Base-by-base conservation (phyloP, 129 eudicot genomes). In the Lactuca saligna region DNA sequence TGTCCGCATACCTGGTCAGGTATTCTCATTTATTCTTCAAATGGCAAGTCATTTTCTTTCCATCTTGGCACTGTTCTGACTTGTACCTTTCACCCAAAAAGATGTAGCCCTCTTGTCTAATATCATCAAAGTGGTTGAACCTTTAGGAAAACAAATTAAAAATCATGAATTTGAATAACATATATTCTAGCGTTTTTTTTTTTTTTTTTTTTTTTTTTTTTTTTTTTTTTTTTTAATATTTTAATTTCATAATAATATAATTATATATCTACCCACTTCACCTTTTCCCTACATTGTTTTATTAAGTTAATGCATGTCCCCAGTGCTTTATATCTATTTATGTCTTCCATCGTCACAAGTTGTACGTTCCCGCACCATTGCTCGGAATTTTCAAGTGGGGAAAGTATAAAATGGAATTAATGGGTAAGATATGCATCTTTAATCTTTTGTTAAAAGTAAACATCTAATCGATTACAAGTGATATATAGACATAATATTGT, bases 1-100 rank as follows among this genome's bases (percentile, higher is more conserved):
- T 44, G 39, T 69, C 75, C 76, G 61, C 58, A 14, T 34, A 71
- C 39, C 68, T 71, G 68, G 61, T 35, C 76, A 71, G 76, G 76
- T 71, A 33, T 71, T 60, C 59, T 49, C 69, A 72, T 51, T 8
- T 59, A 38, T 61, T 61, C 53, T 48, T 49, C 14, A 6, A 34
- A 34, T 48, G 60, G 51, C 61, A 61, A 60, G 61, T 71, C 61
- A 14, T 61, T 71, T 20, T 71, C 76, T 61, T 60, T 60, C 68
- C 44, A 11, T 64, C 53, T 33, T 42, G 38, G 56, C 51, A 46
- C 41, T 44, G 32, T n/a, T 12, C 13, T 56, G 41, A 38, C 41
- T 69, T 55, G 73, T 69, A 17, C 65, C 74, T 50, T 71, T 50
- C 68, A 50, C 61, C 53, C 39, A 8, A 14, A 34, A 48, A 12